These are phyloP conservation scores for Globisporangium lucens DNA, from an alignment of 352 stramenopile genomes.

Conservation along the genomic window DNA sequence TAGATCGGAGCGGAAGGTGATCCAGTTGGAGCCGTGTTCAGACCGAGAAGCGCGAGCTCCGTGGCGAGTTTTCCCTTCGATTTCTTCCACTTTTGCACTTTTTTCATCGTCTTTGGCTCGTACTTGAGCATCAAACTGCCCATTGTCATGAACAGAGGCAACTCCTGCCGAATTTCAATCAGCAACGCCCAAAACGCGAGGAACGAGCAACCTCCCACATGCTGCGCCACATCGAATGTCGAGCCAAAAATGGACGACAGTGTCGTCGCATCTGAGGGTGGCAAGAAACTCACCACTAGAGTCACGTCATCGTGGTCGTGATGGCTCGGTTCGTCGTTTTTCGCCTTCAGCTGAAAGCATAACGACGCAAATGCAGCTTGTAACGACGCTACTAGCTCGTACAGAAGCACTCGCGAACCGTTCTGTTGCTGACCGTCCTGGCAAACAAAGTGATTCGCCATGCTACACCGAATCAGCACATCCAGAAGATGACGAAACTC, in stretches of 20 bases:
- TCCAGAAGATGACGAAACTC: slow-evolving; percentile 66
- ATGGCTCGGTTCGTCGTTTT: slow-evolving; percentile 26
- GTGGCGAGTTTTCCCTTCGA: slow-evolving; percentile 48
- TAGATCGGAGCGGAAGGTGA: slow-evolving; percentile 18
- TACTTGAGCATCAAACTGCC: slow-evolving; percentile 71
- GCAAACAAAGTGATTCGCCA: slow-evolving; percentile 22
- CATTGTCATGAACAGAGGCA: slow-evolving; percentile 60
- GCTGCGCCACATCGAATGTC: slow-evolving; percentile 55
- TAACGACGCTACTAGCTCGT: slow-evolving; percentile 34
- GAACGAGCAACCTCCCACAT: slow-evolving; percentile 59
- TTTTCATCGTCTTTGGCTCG: slow-evolving; percentile 74
- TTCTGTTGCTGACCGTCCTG: background rate
- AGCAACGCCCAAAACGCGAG: slow-evolving; percentile 68
- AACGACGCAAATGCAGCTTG: slow-evolving; percentile 36
- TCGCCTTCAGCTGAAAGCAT: slow-evolving; percentile 32
- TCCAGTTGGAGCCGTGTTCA: slow-evolving; percentile 21
- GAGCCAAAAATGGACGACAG: slow-evolving; percentile 71
- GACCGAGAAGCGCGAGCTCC: slow-evolving; percentile 34
- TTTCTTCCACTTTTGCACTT: slow-evolving; percentile 76
- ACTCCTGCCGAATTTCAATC: slow-evolving; percentile 74
- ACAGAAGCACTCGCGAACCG: slow-evolving; percentile 22
- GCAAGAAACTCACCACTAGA: slow-evolving; percentile 67
- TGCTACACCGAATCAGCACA: slow-evolving; percentile 63
- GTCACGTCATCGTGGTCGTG: slow-evolving; percentile 30
- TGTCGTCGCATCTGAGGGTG: slow-evolving; percentile 33